A percentile compares a stretch with the other conserved stretches of the same genome.
Evolutionary conservation across 2,329 filamentous ascomycete species (phyloP).

Genomic region (Colletotrichum sp.): DNA sequence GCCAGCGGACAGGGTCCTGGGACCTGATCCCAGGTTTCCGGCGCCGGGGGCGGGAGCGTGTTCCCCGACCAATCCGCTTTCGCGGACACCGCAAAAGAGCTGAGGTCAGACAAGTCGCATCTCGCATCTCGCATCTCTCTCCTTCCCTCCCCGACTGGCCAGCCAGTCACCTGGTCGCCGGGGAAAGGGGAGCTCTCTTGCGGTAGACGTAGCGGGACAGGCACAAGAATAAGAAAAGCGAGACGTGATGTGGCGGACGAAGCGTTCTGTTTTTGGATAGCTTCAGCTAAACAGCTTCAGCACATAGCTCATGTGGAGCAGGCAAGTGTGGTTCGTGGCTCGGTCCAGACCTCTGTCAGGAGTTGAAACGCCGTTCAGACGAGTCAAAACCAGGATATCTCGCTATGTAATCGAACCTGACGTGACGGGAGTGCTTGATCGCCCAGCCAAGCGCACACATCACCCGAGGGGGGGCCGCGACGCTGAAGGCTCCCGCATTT

Average conservation of each 20-base stretch:
- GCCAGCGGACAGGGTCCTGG: background rate
- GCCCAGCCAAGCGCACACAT: background rate
- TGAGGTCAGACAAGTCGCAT: background rate
- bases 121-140: background rate
- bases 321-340: background rate
- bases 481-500: background rate
- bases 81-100: background rate
- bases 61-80: background rate
- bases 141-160: background rate
- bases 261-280: background rate
- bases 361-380: constrained; percentile 2
- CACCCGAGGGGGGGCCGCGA: background rate
- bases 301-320: background rate
- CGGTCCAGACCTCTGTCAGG: background rate
- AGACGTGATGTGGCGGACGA: background rate
- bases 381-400: background rate
- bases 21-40: background rate
- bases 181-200: background rate
- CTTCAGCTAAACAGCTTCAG: background rate
- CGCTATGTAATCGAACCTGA: background rate
- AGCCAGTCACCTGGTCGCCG: background rate
- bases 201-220: background rate
- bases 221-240: background rate
- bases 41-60: background rate
- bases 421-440: background rate